Evolutionary conservation across 1,139 yeast species (phyloP).

Genomic region (Nakaseomyces sp.): DNA sequence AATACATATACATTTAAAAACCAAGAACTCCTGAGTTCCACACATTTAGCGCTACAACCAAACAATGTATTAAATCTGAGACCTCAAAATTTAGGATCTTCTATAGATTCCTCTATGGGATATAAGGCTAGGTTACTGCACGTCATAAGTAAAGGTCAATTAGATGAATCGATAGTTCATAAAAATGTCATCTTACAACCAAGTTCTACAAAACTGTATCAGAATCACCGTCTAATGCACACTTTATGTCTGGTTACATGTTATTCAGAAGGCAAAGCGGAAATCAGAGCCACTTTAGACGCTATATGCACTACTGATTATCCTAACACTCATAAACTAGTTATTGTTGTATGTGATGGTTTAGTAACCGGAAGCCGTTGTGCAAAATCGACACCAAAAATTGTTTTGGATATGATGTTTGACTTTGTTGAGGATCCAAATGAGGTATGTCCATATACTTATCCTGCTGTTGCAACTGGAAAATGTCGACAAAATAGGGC

Average conservation of each 20-base stretch:
- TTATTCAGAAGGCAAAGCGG: conserved; percentile 88
- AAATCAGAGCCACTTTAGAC: conserved; percentile 79
- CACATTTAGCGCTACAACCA: neutral
- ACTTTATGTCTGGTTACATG: conserved; percentile 81
- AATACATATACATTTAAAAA: neutral
- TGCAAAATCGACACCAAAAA: conserved; percentile 78
- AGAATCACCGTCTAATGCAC: conserved; percentile 79
- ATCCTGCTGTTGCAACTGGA: conserved; percentile 92
- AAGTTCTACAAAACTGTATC: conserved; percentile 81
- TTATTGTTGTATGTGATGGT: conserved; percentile 87
- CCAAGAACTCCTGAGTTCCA: neutral
- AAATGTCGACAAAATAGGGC: conserved; percentile 94
- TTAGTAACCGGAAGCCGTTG: conserved; percentile 89
- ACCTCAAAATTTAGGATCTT: neutral
- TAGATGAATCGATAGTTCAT: conserved; percentile 65
- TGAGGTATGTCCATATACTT: conserved; percentile 72
- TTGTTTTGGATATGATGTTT: conserved; percentile 80
- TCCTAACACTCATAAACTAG: conserved; percentile 86
- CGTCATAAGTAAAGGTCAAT: conserved; percentile 9
- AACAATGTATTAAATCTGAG: neutral
- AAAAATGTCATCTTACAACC: conserved; percentile 78
- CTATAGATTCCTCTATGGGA: neutral
- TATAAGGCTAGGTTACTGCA: conserved; percentile 10
- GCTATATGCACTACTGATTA: conserved; percentile 88
- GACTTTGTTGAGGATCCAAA: conserved; percentile 68